These are phyloP conservation scores for Annulohypoxylon truncatum DNA, from an alignment of 2,329 filamentous ascomycete genomes.

Conservation along the genomic window DNA sequence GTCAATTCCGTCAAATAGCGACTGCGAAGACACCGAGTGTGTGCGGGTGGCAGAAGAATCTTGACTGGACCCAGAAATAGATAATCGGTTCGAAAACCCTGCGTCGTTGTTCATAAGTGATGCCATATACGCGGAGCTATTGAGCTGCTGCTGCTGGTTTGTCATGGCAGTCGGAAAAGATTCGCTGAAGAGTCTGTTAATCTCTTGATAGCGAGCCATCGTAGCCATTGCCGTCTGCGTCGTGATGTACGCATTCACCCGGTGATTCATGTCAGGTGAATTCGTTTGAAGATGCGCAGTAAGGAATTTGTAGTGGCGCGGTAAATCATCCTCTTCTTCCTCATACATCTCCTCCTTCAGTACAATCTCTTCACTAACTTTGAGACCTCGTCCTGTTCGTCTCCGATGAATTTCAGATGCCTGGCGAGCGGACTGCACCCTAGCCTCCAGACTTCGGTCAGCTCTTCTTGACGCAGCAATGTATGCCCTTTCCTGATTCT, in stretches of 20 bases:
- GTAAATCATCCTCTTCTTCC: slow-evolving; percentile 87
- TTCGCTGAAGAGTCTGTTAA: slow-evolving; percentile 60
- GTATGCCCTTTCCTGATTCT: slow-evolving; percentile 89
- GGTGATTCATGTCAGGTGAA: slow-evolving; percentile 70
- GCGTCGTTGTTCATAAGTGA: slow-evolving; percentile 42
- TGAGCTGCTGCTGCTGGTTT: slow-evolving; percentile 49
- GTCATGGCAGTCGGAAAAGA: slow-evolving; percentile 57
- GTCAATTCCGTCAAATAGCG: slow-evolving; percentile 37
- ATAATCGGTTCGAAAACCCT: slow-evolving; percentile 13
- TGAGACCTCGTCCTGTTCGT: slow-evolving; percentile 83
- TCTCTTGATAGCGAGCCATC: slow-evolving; percentile 57
- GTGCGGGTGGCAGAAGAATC: slow-evolving; percentile 35
- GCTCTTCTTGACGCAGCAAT: slow-evolving; percentile 90
- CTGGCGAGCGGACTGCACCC: slow-evolving; percentile 85
- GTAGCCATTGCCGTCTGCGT: slow-evolving; percentile 59
- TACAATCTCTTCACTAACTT: slow-evolving; percentile 87
- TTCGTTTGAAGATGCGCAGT: slow-evolving; percentile 71
- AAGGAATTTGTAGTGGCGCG: slow-evolving; percentile 72
- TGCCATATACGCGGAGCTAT: slow-evolving; percentile 46
- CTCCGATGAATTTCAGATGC: slow-evolving; percentile 93
- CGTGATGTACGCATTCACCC: slow-evolving; percentile 63
- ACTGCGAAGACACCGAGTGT: slow-evolving; percentile 36
- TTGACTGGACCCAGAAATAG: slow-evolving; percentile 26
- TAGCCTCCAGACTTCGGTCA: slow-evolving; percentile 87
- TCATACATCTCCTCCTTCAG: slow-evolving; percentile 96